Conservation (phyloP, 441 rosid species). For the Eutrema salsugineum region DNA sequence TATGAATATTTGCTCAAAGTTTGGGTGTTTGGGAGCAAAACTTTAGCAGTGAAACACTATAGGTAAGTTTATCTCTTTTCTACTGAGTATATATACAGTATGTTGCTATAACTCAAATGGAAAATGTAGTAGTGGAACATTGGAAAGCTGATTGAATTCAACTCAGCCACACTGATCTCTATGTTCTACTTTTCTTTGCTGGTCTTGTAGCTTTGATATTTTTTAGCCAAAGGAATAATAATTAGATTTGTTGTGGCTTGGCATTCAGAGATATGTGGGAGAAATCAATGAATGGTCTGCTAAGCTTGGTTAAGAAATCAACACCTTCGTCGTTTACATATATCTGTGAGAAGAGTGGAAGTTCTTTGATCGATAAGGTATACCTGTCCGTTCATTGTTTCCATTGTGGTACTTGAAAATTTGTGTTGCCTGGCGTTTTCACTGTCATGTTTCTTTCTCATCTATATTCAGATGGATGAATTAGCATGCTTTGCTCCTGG, state of each 20-base stretch:
- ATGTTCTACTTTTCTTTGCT: slow-evolving; percentile 4
- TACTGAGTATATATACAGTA: not conserved
- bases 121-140: not conserved
- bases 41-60: slow-evolving; percentile 64
- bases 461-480: slow-evolving; percentile 83
- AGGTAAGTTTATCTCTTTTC: slow-evolving; percentile 42
- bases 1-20: slow-evolving; percentile 97
- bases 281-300: slow-evolving; percentile 93
- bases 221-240: not conserved
- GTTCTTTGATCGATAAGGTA: slow-evolving; percentile 70
- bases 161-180: not conserved
- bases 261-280: slow-evolving; percentile 95
- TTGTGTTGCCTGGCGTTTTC: not conserved
- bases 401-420: not conserved
- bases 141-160: not conserved
- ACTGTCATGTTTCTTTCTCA: slow-evolving; percentile 5
- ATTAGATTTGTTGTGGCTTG: slow-evolving; percentile 18
- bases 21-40: slow-evolving; percentile 95
- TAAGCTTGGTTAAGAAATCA: slow-evolving; percentile 73
- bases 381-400: slow-evolving; percentile 3
- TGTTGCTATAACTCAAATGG: not conserved
- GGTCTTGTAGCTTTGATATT: not conserved
- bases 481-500: slow-evolving; percentile 99
- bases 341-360: slow-evolving; percentile 85
- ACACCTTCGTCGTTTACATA: slow-evolving; percentile 88